phyloP scores from a whole-genome alignment of 345 rosid genomes.

The Anastatica hierochuntica region DNA sequence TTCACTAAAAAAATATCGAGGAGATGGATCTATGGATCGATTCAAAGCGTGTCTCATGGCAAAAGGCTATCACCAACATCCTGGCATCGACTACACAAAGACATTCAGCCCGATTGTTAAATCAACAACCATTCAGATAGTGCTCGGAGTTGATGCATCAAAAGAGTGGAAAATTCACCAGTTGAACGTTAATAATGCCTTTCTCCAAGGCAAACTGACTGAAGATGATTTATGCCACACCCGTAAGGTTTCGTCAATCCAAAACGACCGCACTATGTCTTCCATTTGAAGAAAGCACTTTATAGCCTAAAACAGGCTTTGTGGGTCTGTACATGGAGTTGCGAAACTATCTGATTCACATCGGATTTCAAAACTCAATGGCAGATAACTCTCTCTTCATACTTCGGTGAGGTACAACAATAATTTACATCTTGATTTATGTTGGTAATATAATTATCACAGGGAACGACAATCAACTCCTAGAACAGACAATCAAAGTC shows the following conservation, averaged over 20 bases:
- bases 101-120: not conserved
- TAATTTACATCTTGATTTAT: not conserved
- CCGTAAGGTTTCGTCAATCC: not conserved
- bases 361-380: not conserved
- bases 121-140: not conserved
- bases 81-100: not conserved
- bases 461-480: not conserved
- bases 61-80: conserved; percentile 2
- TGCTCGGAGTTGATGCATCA: rapidly evolving
- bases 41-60: not conserved
- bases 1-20: too few relatives aligned
- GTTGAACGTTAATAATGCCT: conserved; percentile 2
- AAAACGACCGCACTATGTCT: not conserved
- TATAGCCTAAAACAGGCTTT: not conserved
- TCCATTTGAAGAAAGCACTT: not conserved
- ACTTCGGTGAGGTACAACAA: too few relatives aligned
- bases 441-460: not conserved
- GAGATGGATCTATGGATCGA: not conserved
- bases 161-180: not conserved
- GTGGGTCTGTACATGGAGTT: not conserved
- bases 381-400: not conserved
- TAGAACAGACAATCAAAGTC: not conserved
- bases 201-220: not conserved
- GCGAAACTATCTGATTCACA: not conserved
- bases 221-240: not conserved